Conservation (phyloP, 2,329 filamentous ascomycete genomes). For the Beauveria sp. region DNA sequence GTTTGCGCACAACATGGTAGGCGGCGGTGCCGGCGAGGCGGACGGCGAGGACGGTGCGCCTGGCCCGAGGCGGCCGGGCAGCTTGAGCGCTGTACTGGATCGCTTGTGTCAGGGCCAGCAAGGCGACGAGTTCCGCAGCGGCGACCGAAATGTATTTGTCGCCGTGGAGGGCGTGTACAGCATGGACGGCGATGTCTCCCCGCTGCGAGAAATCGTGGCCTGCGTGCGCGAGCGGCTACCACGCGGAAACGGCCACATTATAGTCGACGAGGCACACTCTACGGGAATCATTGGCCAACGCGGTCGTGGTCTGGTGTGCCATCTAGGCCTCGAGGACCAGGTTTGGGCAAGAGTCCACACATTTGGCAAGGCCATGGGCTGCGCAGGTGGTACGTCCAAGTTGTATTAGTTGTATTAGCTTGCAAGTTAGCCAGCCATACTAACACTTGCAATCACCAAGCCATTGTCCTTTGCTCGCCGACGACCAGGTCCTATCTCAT, state of each 20-base stretch:
- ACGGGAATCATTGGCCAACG: slow-evolving; percentile 49
- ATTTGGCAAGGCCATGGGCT: slow-evolving; percentile 61
- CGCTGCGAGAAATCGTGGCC: slow-evolving; percentile 51
- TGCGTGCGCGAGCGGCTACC: slow-evolving; percentile 50
- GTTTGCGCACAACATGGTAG: slow-evolving; percentile 52
- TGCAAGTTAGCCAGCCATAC: background rate
- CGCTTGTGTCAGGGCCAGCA: slow-evolving; percentile 26
- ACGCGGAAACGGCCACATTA: slow-evolving; percentile 49
- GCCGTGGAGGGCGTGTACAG: slow-evolving; percentile 67
- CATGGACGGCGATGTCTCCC: slow-evolving; percentile 73
- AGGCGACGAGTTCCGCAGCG: slow-evolving; percentile 25
- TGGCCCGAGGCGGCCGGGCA: background rate
- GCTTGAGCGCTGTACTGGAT: slow-evolving; percentile 22
- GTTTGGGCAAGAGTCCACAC: slow-evolving; percentile 55
- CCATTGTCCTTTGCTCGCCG: slow-evolving; percentile 54
- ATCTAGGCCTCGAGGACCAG: slow-evolving; percentile 45
- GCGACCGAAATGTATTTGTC: slow-evolving; percentile 52
- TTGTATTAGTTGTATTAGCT: too few relatives aligned
- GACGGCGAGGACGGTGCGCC: background rate
- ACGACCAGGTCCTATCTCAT: slow-evolving; percentile 57
- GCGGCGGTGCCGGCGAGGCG: background rate
- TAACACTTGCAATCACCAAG: slow-evolving; percentile 14
- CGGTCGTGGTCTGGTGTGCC: slow-evolving; percentile 51
- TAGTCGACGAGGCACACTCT: slow-evolving; percentile 64
- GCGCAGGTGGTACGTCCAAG: slow-evolving; percentile 55